Evolutionary conservation across 1,139 yeast species (phyloP).

Genomic region (Debaryomycetaceae sp.): DNA sequence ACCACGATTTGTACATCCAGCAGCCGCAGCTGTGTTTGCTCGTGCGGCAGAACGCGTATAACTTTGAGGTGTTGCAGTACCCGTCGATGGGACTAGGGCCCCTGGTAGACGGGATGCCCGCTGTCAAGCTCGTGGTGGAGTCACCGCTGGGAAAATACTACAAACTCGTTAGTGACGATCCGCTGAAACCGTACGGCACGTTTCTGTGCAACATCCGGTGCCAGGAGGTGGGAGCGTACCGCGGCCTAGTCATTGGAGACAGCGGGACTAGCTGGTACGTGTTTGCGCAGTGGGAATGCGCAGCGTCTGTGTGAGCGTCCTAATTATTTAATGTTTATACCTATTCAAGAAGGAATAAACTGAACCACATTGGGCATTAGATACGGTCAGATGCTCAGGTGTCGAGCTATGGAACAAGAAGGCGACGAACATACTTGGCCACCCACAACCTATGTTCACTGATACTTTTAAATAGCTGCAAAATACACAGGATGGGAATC

Average conservation of each 20-base stretch:
- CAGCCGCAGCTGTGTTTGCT: constrained; percentile 74
- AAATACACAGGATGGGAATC: no score
- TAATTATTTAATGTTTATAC: no score
- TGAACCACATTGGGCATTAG: no score
- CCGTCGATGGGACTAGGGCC: constrained; percentile 45
- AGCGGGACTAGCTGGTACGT: constrained; percentile 80
- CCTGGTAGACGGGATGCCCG: constrained; percentile 24
- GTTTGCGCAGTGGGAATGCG: constrained; percentile 84
- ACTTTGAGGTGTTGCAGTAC: constrained; percentile 52
- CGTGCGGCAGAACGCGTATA: constrained; percentile 45
- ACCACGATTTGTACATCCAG: constrained; percentile 67
- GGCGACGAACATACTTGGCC: no score
- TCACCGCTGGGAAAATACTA: constrained; percentile 76
- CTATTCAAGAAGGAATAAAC: no score
- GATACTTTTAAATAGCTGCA: no score
- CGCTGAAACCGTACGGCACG: constrained; percentile 34
- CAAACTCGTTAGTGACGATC: constrained; percentile 43
- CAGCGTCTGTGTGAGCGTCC: no score
- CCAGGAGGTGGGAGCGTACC: constrained; percentile 69
- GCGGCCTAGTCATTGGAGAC: constrained; percentile 74
- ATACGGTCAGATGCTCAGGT: no score
- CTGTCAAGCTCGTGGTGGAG: constrained; percentile 55
- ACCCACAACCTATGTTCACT: no score
- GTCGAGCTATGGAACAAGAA: no score
- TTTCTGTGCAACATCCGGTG: constrained; percentile 53